Conservation (phyloP, 768 basidiomycete species). For the Leccinum pellstonianum region DNA sequence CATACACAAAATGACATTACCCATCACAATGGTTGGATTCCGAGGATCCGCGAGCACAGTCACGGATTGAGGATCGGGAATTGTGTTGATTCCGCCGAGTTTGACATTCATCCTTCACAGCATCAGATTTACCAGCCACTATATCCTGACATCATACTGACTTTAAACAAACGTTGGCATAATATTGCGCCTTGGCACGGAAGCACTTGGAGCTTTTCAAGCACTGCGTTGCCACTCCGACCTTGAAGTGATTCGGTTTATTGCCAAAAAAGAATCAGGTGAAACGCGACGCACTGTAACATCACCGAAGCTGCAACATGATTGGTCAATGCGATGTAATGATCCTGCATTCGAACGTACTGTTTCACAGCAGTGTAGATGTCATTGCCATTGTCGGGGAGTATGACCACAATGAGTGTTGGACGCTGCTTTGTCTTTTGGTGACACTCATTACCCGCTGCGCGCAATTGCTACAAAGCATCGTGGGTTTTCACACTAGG, state of each 20-base stretch:
- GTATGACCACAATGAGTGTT: conserved; percentile 59
- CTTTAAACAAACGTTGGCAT: conserved; percentile 80
- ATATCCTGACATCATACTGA: conserved; percentile 35
- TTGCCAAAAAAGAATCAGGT: background rate
- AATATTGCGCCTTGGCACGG: conserved; percentile 73
- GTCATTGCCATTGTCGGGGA: conserved; percentile 75
- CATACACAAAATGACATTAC: conserved; percentile 33
- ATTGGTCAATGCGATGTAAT: conserved; percentile 4
- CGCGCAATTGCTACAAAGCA: conserved; percentile 45
- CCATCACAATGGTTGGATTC: conserved; percentile 79
- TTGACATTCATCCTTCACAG: conserved; percentile 72
- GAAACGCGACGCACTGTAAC: conserved; percentile 40
- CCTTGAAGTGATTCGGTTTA: conserved; percentile 34
- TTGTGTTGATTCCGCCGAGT: conserved; percentile 77
- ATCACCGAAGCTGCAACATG: conserved; percentile 63
- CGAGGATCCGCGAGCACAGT: conserved; percentile 63
- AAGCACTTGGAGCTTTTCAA: conserved; percentile 65
- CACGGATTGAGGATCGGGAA: conserved; percentile 69
- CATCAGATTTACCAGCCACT: background rate
- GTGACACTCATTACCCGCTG: conserved; percentile 47
- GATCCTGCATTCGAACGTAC: conserved; percentile 41
- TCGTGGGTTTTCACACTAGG: background rate
- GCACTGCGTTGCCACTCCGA: conserved; percentile 80
- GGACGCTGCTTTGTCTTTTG: conserved; percentile 44
- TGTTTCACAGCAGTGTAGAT: conserved; percentile 78